Conservation (phyloP, 345 rosid species). For the Carallia brachiata region DNA sequence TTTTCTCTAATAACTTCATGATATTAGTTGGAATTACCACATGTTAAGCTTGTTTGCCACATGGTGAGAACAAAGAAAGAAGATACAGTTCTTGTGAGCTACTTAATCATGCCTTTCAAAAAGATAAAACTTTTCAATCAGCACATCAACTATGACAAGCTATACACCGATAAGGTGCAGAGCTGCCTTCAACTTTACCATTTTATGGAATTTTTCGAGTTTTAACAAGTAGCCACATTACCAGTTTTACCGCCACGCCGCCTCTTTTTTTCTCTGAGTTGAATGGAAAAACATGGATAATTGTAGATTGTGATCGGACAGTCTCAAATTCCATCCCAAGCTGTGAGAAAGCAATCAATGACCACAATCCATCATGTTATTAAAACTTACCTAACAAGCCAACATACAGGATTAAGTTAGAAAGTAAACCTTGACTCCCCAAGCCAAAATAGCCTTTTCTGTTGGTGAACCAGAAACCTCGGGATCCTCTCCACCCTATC, state of each 20-base stretch:
- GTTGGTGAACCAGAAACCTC: conserved; percentile 97
- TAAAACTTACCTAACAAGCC: not conserved
- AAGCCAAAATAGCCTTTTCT: conserved; percentile 89
- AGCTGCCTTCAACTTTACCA: not conserved
- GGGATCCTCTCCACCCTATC: conserved; percentile 69
- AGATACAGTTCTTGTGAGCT: no score
- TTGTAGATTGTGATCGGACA: conserved; percentile 59
- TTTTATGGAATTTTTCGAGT: not conserved
- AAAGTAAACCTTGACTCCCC: conserved; percentile 62
- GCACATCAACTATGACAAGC: no score
- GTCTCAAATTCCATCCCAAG: conserved; percentile 85
- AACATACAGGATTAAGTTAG: not conserved
- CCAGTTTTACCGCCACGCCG: conserved; percentile 77
- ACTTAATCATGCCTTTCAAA: no score
- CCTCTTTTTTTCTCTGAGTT: conserved; percentile 97
- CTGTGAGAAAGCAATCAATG: conserved; percentile 39
- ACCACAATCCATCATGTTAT: not conserved
- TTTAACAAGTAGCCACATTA: conserved; percentile 25
- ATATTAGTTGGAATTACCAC: no score
- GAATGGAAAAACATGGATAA: conserved; percentile 89
- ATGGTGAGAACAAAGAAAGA: no score
- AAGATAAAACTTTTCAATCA: no score
- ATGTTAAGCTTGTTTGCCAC: no score
- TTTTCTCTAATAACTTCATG: no score
- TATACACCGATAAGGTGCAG: no score